These are phyloP conservation scores for Trichoderma sp. DNA, from an alignment of 2,329 filamentous ascomycete genomes.

Conservation along the genomic window DNA sequence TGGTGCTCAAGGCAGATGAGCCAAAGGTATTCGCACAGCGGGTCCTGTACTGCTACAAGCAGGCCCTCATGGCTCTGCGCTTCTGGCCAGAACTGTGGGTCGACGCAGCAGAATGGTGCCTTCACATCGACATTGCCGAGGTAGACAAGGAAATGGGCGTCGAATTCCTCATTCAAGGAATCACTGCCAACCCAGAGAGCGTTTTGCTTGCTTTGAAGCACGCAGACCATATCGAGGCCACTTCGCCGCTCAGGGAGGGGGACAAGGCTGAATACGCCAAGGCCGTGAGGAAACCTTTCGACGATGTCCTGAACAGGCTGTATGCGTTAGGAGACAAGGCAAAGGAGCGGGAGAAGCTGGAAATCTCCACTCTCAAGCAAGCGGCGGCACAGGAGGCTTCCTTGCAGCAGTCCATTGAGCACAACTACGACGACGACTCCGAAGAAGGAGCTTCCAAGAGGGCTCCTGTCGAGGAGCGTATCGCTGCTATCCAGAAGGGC, in stretches of 20 bases:
- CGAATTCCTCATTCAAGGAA: slow-evolving; percentile 78
- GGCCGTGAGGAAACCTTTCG: slow-evolving; percentile 80
- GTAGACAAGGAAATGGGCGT: slow-evolving; percentile 66
- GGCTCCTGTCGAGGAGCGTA: slow-evolving; percentile 66
- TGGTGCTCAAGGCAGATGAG: slow-evolving; percentile 85
- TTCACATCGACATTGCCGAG: slow-evolving; percentile 68
- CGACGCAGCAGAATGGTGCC: slow-evolving; percentile 91
- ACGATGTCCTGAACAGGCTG: slow-evolving; percentile 80
- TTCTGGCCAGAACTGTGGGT: slow-evolving; percentile 98
- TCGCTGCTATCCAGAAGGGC: slow-evolving; percentile 63
- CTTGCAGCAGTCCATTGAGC: slow-evolving; percentile 45
- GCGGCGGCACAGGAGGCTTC: slow-evolving; percentile 46
- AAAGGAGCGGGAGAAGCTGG: slow-evolving; percentile 63
- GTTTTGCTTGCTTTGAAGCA: slow-evolving; percentile 87
- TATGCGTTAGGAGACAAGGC: slow-evolving; percentile 81
- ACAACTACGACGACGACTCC: slow-evolving; percentile 57
- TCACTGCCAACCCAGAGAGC: slow-evolving; percentile 89
- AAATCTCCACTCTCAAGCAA: slow-evolving; percentile 60
- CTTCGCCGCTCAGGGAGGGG: slow-evolving; percentile 74
- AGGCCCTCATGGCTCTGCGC: slow-evolving; percentile 86
- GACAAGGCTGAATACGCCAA: slow-evolving; percentile 76
- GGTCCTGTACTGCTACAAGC: slow-evolving; percentile 88
- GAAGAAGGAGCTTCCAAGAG: slow-evolving; percentile 46
- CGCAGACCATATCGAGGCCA: slow-evolving; percentile 82
- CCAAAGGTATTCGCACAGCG: slow-evolving; percentile 72